Evolutionary conservation across 2,329 filamentous ascomycete species (phyloP).

Genomic region (Fusarium sp.): DNA sequence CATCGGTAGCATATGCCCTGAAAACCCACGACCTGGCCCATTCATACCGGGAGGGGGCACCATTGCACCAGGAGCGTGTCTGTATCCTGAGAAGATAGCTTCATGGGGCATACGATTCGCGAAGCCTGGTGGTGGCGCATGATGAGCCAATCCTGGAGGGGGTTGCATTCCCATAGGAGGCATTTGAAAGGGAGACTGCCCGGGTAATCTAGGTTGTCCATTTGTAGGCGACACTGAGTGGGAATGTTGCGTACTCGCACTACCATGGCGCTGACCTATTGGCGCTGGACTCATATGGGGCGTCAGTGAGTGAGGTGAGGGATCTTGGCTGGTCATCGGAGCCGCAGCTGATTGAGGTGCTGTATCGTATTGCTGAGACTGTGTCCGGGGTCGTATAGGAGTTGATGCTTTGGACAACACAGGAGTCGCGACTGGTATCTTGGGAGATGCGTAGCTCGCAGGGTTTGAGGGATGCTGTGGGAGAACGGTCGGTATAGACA

Average conservation of each 20-base stretch:
- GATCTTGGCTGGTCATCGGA: conserved; percentile 66
- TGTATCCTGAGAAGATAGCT: conserved; percentile 62
- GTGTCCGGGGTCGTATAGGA: conserved; percentile 79
- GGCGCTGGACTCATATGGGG: conserved; percentile 76
- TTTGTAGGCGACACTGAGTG: conserved; percentile 70
- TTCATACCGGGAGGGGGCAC: conserved; percentile 66
- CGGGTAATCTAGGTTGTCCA: conserved; percentile 52
- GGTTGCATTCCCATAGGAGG: conserved; percentile 67
- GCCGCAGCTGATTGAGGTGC: conserved; percentile 68
- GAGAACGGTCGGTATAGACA: conserved; percentile 61
- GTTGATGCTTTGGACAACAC: conserved; percentile 85
- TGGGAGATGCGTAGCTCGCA: conserved; percentile 78
- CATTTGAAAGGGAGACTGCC: conserved; percentile 63
- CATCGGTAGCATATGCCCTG: conserved; percentile 54
- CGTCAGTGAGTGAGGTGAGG: conserved; percentile 71
- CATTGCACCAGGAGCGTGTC: conserved; percentile 61
- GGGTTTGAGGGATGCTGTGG: conserved; percentile 71
- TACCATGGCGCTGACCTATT: conserved; percentile 74
- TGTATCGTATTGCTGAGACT: conserved; percentile 84
- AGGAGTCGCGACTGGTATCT: conserved; percentile 82
- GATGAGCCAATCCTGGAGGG: conserved; percentile 55
- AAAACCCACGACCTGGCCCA: conserved; percentile 59
- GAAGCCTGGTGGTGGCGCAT: conserved; percentile 60
- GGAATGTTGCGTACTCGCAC: conserved; percentile 57
- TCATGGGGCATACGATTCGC: conserved; percentile 71